Evolutionary conservation across 305 asterid species (phyloP).

Genomic region (Fraxinus platypoda): DNA sequence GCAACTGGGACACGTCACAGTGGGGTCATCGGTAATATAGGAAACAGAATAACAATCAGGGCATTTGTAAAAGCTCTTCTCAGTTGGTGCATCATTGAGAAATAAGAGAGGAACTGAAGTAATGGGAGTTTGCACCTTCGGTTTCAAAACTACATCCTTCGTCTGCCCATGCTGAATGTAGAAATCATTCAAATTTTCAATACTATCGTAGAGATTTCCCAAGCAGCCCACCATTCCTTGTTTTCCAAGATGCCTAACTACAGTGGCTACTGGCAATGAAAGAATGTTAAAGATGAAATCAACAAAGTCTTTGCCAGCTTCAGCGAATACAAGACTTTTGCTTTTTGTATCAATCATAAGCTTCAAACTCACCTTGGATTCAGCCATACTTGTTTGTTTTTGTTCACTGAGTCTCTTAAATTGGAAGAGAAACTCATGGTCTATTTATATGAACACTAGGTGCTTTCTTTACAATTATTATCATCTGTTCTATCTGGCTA

Average conservation of each 20-base stretch:
- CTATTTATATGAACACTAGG: neutral
- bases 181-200: slow-evolving; percentile 14
- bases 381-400: neutral
- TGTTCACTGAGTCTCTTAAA: neutral
- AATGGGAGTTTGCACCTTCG: neutral
- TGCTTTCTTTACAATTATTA: no score
- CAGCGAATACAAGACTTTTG: neutral
- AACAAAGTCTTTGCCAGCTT: neutral
- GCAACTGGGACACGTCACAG: slow-evolving; percentile 17
- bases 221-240: slow-evolving; percentile 30
- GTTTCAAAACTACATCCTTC: slow-evolving; percentile 29
- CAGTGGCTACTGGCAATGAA: slow-evolving; percentile 26
- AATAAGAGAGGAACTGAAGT: slow-evolving; percentile 17
- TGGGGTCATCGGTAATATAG: slow-evolving; percentile 8
- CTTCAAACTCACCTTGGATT: neutral
- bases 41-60: no score
- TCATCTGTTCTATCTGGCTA: no score
- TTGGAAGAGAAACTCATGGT: neutral
- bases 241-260: slow-evolving; percentile 1
- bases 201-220: slow-evolving; percentile 33
- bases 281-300: slow-evolving; percentile 33
- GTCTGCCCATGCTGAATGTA: slow-evolving; percentile 22
- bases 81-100: neutral
- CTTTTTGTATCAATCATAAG: neutral
- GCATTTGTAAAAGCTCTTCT: slow-evolving; percentile 15